Conservation (phyloP, 305 asterid species). For the Rubia balearica region DNA sequence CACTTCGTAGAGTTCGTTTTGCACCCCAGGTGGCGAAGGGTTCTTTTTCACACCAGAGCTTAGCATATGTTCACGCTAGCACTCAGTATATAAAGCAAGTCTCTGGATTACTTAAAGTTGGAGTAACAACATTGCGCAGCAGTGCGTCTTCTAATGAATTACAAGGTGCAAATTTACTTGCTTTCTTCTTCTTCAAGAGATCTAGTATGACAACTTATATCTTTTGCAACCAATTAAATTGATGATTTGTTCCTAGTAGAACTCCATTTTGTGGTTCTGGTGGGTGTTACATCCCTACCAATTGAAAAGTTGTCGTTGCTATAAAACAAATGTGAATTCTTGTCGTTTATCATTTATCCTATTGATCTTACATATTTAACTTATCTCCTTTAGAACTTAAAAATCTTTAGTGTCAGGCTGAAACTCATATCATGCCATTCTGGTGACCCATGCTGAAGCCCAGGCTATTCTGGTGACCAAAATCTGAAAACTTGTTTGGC, state of each 20-base stretch:
- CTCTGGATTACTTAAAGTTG: slow-evolving; percentile 48
- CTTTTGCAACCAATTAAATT: not conserved
- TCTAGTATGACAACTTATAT: not conserved
- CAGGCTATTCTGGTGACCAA: not conserved
- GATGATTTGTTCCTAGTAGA: not conserved
- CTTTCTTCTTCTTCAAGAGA: not conserved
- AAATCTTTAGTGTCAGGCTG: not conserved
- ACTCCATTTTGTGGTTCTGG: not conserved
- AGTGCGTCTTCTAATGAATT: slow-evolving; percentile 40
- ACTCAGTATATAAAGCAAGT: slow-evolving; percentile 46
- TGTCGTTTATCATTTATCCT: not conserved
- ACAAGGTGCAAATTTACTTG: slow-evolving; percentile 25
- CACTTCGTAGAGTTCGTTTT: slow-evolving; percentile 34
- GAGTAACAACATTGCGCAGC: slow-evolving; percentile 43
- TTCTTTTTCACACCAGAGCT: slow-evolving; percentile 47
- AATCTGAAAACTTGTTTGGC: not conserved
- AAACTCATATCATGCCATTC: not conserved
- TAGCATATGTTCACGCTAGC: slow-evolving; percentile 44
- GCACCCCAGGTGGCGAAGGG: slow-evolving; percentile 36
- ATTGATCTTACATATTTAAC: not conserved
- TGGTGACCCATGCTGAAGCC: not conserved
- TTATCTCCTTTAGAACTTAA: not conserved
- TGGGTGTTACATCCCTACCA: not conserved
- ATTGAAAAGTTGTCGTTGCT: slow-evolving; percentile 1
- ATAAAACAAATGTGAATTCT: not conserved